A percentile compares a stretch with the other conserved stretches of the same genome.
Evolutionary conservation across 306 rosid species (phyloP).

Genomic region (Heteromeles arbutifolia): DNA sequence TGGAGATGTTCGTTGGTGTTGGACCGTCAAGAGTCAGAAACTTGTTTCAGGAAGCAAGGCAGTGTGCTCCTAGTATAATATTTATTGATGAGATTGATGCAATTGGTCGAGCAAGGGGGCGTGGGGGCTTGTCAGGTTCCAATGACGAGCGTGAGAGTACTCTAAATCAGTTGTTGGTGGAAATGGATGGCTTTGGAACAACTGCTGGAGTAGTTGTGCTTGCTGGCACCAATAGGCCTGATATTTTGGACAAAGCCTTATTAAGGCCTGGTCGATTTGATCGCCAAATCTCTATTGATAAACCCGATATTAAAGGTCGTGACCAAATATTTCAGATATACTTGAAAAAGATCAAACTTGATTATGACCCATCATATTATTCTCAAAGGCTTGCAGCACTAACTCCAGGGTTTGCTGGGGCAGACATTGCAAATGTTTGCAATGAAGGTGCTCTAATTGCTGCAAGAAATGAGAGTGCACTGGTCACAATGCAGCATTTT

Average conservation of each 20-base stretch:
- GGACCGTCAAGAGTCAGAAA: slow-evolving; percentile 97
- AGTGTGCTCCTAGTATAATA: slow-evolving; percentile 90
- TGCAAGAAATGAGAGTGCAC: slow-evolving; percentile 58
- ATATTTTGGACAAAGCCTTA: slow-evolving; percentile 87
- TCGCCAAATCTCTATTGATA: slow-evolving; percentile 72
- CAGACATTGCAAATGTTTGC: slow-evolving; percentile 98
- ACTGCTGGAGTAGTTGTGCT: slow-evolving; percentile 94
- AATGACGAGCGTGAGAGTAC: slow-evolving; percentile 98
- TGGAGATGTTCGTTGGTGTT: slow-evolving; percentile 98
- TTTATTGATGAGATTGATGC: slow-evolving; percentile 98
- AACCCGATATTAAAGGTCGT: slow-evolving; percentile 87
- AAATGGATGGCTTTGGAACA: slow-evolving; percentile 98
- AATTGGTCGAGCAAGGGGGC: slow-evolving; percentile 96
- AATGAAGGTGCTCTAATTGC: slow-evolving; percentile 97
- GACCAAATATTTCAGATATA: slow-evolving; percentile 85
- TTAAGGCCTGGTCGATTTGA: slow-evolving; percentile 95
- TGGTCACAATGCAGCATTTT: slow-evolving; percentile 71
- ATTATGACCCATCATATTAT: slow-evolving; percentile 70
- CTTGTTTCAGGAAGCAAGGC: slow-evolving; percentile 92
- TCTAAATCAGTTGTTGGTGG: slow-evolving; percentile 88
- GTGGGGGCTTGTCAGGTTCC: slow-evolving; percentile 80
- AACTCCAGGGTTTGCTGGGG: slow-evolving; percentile 99
- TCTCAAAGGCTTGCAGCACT: slow-evolving; percentile 95
- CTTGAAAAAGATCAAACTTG: slow-evolving; percentile 78
- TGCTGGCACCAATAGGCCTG: slow-evolving; percentile 98